Percentiles rank a stretch among this genome's conserved stretches.
Evolutionary conservation across 2,329 filamentous ascomycete genomes (phyloP).

Genomic region (Exutisphaerella laricina): DNA sequence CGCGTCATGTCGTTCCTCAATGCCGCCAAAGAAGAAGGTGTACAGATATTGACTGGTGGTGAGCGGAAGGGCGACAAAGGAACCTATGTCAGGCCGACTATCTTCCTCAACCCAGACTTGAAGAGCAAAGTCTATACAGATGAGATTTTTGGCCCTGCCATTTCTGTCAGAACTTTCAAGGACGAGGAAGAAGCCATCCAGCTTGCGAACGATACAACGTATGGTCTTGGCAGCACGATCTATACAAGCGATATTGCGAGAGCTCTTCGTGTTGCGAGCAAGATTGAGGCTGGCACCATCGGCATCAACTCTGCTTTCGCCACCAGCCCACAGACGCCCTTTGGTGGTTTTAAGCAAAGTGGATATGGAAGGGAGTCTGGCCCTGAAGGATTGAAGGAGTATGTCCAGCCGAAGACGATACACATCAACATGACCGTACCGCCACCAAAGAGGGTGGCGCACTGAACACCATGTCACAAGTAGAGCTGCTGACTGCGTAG

Average conservation of each 20-base stretch:
- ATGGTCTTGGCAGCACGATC: conserved; percentile 45
- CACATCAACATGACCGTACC: conserved; percentile 32
- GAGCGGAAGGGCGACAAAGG: conserved; percentile 29
- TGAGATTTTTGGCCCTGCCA: conserved; percentile 36
- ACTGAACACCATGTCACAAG: no score
- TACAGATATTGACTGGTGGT: conserved; percentile 22
- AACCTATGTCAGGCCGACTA: conserved; percentile 22
- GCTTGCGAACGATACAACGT: conserved; percentile 33
- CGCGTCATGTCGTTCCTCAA: conserved; percentile 30
- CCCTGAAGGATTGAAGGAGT: conserved; percentile 21
- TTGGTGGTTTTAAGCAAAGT: conserved; percentile 13
- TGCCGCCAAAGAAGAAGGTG: conserved; percentile 17
- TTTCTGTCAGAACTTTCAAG: conserved; percentile 32
- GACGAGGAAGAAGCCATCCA: conserved; percentile 50
- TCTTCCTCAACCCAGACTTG: conserved; percentile 9
- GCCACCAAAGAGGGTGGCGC: neutral
- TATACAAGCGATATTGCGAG: conserved; percentile 62
- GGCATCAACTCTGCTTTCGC: conserved; percentile 42
- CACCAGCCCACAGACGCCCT: conserved; percentile 24
- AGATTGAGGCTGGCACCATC: conserved; percentile 54
- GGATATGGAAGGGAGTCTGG: conserved; percentile 9
- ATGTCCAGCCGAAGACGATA: conserved; percentile 32
- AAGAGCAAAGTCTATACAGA: conserved; percentile 24
- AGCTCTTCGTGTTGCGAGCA: conserved; percentile 37
- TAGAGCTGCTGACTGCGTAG: neutral